Evolutionary conservation across 495 filamentous ascomycete genomes (phyloP), one percentile per base, ranked within the genome.

Genomic region (Hypoxylon rickii): DNA sequence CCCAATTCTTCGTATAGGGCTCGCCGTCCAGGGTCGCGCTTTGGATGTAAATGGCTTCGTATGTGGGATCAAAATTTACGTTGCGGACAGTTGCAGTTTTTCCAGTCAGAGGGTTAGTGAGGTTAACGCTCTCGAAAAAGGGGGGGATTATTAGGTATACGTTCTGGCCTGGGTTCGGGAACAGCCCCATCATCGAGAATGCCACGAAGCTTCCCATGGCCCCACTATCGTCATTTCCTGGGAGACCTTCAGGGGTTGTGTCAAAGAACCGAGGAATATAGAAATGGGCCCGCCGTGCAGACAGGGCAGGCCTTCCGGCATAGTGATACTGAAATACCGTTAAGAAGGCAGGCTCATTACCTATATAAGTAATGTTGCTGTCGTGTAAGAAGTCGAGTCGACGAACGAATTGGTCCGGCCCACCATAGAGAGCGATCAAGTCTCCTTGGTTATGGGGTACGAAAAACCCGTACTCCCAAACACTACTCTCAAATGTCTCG

Each of bases 381-480:
- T 85, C 80, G 65, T 89, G 87, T 11, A 89, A 74, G 71, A 82
- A 90, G 58, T 81, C 68, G 0, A 91, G 77, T 1, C 87, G 83
- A 15, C 73, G 63, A 16, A 84, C 75, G 46, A 89, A 91, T n/a
- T 68, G 52, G 0, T 76, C 65, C 0, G 80, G 76, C 0, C 88
- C 87, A 10, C 86, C 87, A 11, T 86, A 81, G 0, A 78, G 72
- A 1, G 70, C 74, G 32, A 89, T 81, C 0, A 90, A 65, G 2
- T 78, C 73, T 8, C 79, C 83, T 75, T 88, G 84, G 52, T 89
- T 86, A 55, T 89, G 86, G 0, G 87, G 88, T 0, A 86, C 86
- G 63, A 85, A 89, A 66, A 86, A 86, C n/a, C 72, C 75, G 55
- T 89, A 90, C 19, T 88, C 83, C 87, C 86, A 91, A 22, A 82